Conservation (phyloP, 306 rosid genomes). For the Castanopsis chinensis region DNA sequence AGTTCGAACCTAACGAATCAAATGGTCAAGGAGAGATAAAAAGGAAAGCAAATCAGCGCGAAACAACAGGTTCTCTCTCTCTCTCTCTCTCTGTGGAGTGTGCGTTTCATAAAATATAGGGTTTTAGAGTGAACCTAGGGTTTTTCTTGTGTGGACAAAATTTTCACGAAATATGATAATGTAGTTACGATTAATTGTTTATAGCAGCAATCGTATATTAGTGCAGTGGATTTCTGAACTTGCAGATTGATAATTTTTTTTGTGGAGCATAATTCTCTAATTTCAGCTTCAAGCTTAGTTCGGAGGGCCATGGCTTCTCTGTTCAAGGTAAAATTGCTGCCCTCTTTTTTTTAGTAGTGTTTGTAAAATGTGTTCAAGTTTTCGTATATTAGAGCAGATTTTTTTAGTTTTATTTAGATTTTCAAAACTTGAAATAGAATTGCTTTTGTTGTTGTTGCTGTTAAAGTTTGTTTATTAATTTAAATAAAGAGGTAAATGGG, state of each 20-base stretch:
- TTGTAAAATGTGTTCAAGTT: background rate
- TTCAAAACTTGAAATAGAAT: background rate
- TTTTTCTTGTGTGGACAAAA: background rate
- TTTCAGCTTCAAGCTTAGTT: background rate
- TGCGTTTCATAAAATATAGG: too few relatives aligned
- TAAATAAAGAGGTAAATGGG: background rate
- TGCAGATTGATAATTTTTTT: background rate
- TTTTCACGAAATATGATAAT: background rate
- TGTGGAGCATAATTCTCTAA: background rate
- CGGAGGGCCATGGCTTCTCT: constrained; percentile 8
- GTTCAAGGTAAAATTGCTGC: constrained; percentile 1
- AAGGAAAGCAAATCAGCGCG: too few relatives aligned
- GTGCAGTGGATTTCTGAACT: background rate
- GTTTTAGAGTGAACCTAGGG: background rate
- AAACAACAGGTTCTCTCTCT: too few relatives aligned
- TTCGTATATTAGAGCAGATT: background rate
- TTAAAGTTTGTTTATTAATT: background rate
- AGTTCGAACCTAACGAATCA: too few relatives aligned
- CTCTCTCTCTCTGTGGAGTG: too few relatives aligned
- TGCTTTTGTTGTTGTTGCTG: background rate
- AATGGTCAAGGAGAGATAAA: too few relatives aligned
- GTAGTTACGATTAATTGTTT: background rate
- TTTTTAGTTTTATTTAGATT: background rate
- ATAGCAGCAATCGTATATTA: background rate
- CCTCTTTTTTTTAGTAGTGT: background rate